These are phyloP conservation scores for Zygoascus meyerae DNA, from an alignment of 1,139 yeast species.

Conservation along the genomic window DNA sequence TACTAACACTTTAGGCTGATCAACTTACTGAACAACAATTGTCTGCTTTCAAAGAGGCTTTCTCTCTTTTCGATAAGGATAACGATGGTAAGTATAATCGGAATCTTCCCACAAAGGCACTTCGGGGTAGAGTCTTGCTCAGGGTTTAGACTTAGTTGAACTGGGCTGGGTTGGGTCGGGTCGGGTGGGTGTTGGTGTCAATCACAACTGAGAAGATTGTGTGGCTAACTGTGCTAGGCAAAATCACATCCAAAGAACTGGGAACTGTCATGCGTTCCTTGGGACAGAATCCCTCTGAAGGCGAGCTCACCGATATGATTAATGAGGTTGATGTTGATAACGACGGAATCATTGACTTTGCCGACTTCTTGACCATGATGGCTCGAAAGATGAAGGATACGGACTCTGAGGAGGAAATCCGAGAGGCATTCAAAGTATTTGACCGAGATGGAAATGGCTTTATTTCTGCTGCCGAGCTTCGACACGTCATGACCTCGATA, in stretches of 20 bases:
- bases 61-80: slow-evolving; percentile 91
- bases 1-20: slow-evolving; percentile 47
- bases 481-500: slow-evolving; percentile 92
- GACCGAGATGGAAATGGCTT: slow-evolving; percentile 94
- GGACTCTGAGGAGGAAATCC: slow-evolving; percentile 92
- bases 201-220: not conserved
- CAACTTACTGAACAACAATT: slow-evolving; percentile 93
- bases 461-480: slow-evolving; percentile 91
- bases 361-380: slow-evolving; percentile 66
- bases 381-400: slow-evolving; percentile 96
- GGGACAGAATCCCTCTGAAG: slow-evolving; percentile 95
- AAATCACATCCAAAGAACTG: slow-evolving; percentile 89
- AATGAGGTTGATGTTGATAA: slow-evolving; percentile 95
- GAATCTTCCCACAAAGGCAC: not conserved
- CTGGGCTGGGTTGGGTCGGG: no score
- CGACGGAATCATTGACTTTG: slow-evolving; percentile 91
- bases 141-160: no score
- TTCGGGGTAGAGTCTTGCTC: no score
- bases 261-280: slow-evolving; percentile 98
- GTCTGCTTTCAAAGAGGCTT: slow-evolving; percentile 95
- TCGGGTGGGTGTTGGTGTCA: no score
- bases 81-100: slow-evolving; percentile 61
- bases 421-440: slow-evolving; percentile 96
- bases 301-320: slow-evolving; percentile 92
- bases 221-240: slow-evolving; percentile 22